Base-by-base conservation (phyloP, 352 stramenopile species). In the Aphanomyces stellatus region DNA sequence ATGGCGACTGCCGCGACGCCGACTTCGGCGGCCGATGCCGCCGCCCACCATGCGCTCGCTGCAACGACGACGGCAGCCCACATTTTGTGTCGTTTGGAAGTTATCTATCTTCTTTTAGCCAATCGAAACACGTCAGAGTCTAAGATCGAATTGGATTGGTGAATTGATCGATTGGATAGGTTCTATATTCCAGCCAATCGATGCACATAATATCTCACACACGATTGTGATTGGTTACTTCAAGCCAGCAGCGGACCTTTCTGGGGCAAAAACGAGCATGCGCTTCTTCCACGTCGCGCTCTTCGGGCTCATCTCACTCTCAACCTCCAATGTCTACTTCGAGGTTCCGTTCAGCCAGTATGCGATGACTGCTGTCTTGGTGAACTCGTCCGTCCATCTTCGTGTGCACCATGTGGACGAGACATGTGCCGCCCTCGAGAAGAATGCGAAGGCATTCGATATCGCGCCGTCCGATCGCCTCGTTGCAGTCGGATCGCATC, bases 301-400 rank as follows among this genome's bases (percentile, higher is more conserved):
- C 6, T 7, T 57, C 19, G 30, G 25, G 6, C 30, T 57, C 25
- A 22, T 37, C 19, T 19, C 49, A 19, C 25, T 37, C n/a, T 37
- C 49, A 11, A 35, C 49, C 5, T 57, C 49, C 49, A 57, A 60
- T 37, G 15, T 57, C 6, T 67, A 67, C 49, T 67, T 67, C 57
- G 60, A 67, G 34, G 60, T 57, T 4, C 60, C 60, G 1, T 67
- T 51, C 24, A 3, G 41, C 13, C 22, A 48, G 3, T 67, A 67
- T 33, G 42, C 48, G 10, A 40, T 67, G 30, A 41, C 41, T 13
- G 37, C 60, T 11, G 34, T 51, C 10, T 27, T 67, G 6, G 15
- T 64, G 8, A 31, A 43, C n/a, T 22, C 19, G 6, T 48, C 19
- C 11, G 60, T 67, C 8, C 43, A 67, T 34, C 34, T 67, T 11